Conservation (phyloP, 2,329 filamentous ascomycete genomes). For the Ampelomyces quisqualis region DNA sequence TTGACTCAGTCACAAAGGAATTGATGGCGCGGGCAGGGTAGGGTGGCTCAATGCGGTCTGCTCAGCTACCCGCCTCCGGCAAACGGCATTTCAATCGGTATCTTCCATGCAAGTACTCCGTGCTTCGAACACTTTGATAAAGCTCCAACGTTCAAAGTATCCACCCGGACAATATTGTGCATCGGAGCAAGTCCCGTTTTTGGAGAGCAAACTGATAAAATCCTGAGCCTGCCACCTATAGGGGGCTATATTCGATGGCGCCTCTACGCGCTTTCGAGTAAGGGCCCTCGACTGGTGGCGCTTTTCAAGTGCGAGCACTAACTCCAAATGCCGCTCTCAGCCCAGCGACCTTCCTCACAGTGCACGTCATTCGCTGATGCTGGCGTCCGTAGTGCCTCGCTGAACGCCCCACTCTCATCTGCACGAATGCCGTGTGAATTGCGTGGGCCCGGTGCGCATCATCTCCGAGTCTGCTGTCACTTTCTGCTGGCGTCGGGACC, state of each 20-base stretch:
- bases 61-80: constrained; percentile 26
- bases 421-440: constrained; percentile 11
- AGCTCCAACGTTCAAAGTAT: constrained; percentile 30
- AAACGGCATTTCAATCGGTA: constrained; percentile 21
- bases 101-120: constrained; percentile 16
- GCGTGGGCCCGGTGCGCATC: constrained; percentile 17
- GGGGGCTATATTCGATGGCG: constrained; percentile 31
- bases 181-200: constrained; percentile 36
- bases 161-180: constrained; percentile 31
- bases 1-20: constrained; percentile 16
- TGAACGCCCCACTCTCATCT: constrained; percentile 25
- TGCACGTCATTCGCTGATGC: constrained; percentile 18
- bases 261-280: constrained; percentile 26
- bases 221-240: constrained; percentile 24
- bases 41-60: constrained; percentile 25
- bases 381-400: constrained; percentile 15
- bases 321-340: constrained; percentile 23
- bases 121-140: constrained; percentile 28
- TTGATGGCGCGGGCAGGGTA: constrained; percentile 19
- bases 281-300: constrained; percentile 31
- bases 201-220: constrained; percentile 20
- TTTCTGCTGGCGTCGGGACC: constrained; percentile 16
- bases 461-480: constrained; percentile 22
- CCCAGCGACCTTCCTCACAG: constrained; percentile 10
- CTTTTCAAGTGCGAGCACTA: constrained; percentile 16